Evolutionary conservation across 208 protist genomes (phyloP).

Genomic region (Crithidia fasciculata): DNA sequence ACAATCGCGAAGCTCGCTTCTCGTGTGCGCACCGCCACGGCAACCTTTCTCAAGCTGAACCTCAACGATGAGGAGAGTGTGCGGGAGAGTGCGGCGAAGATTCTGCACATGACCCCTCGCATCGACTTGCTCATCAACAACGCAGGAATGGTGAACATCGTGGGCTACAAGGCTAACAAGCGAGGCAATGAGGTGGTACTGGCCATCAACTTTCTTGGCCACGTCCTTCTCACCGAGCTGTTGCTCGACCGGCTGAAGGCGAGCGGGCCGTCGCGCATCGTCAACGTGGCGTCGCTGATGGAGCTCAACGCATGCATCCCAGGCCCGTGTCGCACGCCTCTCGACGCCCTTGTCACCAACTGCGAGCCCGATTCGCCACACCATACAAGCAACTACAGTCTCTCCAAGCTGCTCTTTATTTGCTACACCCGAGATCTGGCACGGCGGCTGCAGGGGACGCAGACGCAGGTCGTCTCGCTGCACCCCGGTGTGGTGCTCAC

Average conservation of each 20-base stretch:
- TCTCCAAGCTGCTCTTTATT: conserved; percentile 61
- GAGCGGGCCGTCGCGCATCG: conserved; percentile 45
- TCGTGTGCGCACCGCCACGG: background rate
- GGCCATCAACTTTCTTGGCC: conserved; percentile 64
- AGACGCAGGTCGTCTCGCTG: conserved; percentile 30
- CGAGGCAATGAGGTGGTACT: conserved; percentile 54
- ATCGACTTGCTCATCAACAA: conserved; percentile 70
- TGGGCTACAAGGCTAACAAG: conserved; percentile 29
- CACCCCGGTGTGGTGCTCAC: conserved; percentile 61
- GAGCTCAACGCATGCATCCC: conserved; percentile 50
- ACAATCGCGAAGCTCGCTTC: conserved; percentile 31
- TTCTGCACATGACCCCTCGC: conserved; percentile 40
- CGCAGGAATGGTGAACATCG: conserved; percentile 38
- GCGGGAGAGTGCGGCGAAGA: conserved; percentile 27
- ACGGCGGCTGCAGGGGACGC: conserved; percentile 34
- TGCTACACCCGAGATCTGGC: conserved; percentile 61
- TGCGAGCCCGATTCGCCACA: conserved; percentile 35
- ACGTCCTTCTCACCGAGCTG: conserved; percentile 52
- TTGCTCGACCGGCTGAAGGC: conserved; percentile 36
- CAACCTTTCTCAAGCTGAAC: conserved; percentile 43
- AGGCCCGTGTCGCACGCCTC: conserved; percentile 30
- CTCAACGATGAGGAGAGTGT: conserved; percentile 48
- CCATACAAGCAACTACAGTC: conserved; percentile 52
- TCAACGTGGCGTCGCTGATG: conserved; percentile 62
- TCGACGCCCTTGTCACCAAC: conserved; percentile 44